Base-by-base conservation (phyloP, 225 moss, liverwort and hornwort species). In the Pleurozium schreberi region DNA sequence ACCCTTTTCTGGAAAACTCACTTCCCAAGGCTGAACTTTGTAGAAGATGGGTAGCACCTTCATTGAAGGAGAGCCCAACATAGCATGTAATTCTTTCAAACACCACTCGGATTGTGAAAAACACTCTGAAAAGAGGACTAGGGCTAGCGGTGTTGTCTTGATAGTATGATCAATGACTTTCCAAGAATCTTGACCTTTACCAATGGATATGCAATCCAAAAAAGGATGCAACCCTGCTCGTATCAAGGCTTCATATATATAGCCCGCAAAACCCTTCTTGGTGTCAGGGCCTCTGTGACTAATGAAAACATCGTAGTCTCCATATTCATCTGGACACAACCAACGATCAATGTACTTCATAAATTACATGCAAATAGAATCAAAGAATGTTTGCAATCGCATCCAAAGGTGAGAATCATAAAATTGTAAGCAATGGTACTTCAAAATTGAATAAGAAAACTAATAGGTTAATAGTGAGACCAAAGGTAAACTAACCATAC, bases 391-490 rank as follows among this genome's bases (percentile, higher is more conserved):
- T 63, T 63, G 63, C 14, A 30, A 36, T 33, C 1, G 2, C 7
- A 31, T 63, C 4, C 14, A 31, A 33, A 18, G 8, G 8, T 33
- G 4, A 64, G 5, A 2, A 34, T 5, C 19, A 36, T 18, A 66
- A 63, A 62, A 31, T 6, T 19, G 2, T 18, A 5, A 65, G 36
- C 31, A 8, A 65, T 65, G 18, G 5, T 62, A 36, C 18, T 66
- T 66, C 66, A 66, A 36, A 34, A 36, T 36, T 5, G 5, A 36
- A 34, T 25, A 10, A 10, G 1, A 66, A 10, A 66, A 36, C 10
- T 8, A 26, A 2, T n/a, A 63, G 3, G 1, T 15, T 15, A 2
- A 4, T 30, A 30, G 8, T 30, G 0, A 8, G 3, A 63, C 63
- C 63, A 63, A 63, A 6, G 7, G 15, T 30, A 6, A 31, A 31